Conservation (phyloP, 2,329 filamentous ascomycete genomes). For the Dactylellina sp. region DNA sequence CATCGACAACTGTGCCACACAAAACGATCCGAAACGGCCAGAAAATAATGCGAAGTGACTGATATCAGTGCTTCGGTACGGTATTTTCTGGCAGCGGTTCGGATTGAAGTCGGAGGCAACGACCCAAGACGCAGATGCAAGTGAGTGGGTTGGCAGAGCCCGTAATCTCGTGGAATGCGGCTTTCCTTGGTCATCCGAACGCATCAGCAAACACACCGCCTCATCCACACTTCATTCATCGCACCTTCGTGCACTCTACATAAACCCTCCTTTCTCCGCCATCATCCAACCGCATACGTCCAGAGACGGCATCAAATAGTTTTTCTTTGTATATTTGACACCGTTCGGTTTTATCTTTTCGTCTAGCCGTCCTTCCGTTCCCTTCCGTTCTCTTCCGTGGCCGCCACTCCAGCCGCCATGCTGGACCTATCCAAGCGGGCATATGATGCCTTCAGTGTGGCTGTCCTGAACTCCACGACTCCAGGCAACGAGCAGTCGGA, state of each 20-base stretch:
- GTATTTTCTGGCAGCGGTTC: too few relatives aligned
- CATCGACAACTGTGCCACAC: too few relatives aligned
- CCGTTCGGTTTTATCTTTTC: background rate
- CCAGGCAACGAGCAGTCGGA: conserved; percentile 42
- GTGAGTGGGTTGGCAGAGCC: too few relatives aligned
- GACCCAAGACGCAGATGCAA: too few relatives aligned
- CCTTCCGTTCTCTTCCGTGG: too few relatives aligned
- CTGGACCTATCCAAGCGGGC: conserved; percentile 42
- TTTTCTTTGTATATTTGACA: conserved; percentile 1
- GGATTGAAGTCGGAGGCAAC: too few relatives aligned
- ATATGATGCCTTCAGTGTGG: conserved; percentile 31
- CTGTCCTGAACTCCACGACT: conserved; percentile 31
- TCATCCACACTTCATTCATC: background rate
- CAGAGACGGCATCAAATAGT: background rate
- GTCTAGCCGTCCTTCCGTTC: background rate
- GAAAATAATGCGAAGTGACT: too few relatives aligned
- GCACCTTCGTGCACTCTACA: conserved; percentile 9
- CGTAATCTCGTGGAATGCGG: too few relatives aligned
- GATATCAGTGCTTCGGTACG: too few relatives aligned
- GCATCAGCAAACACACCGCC: too few relatives aligned
- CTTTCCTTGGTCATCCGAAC: conserved; percentile 13
- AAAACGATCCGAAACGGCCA: too few relatives aligned
- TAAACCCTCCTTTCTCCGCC: background rate
- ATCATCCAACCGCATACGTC: background rate
- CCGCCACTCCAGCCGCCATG: conserved; percentile 19